Conservation (phyloP, 2,329 filamentous ascomycete species). For the Colletotrichum echinochloae region DNA sequence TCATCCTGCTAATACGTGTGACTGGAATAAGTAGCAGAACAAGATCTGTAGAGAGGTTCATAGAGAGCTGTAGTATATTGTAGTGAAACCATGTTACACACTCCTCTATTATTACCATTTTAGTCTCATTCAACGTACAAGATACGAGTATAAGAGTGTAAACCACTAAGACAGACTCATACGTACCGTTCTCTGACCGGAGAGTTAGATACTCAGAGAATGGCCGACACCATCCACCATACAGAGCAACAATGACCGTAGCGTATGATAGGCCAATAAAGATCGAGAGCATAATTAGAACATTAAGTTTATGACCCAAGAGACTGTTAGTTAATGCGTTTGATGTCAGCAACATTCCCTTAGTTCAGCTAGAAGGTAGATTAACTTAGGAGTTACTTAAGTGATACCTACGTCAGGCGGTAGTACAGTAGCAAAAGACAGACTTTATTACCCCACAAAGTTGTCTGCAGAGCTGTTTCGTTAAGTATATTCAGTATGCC, state of each 20-base stretch:
- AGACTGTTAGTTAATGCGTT: background rate
- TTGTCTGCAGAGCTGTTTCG: background rate
- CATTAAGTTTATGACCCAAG: background rate
- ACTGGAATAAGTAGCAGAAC: background rate
- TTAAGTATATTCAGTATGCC: background rate
- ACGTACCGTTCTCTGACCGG: background rate
- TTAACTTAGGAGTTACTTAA: too few relatives aligned
- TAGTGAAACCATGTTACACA: background rate
- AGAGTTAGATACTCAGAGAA: background rate
- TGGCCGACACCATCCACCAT: background rate
- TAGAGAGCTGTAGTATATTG: background rate
- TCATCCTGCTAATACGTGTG: background rate
- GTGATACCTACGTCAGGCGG: background rate
- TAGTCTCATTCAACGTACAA: background rate
- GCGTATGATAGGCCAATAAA: background rate
- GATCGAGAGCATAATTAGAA: background rate
- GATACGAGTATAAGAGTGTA: too few relatives aligned
- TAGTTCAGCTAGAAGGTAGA: too few relatives aligned
- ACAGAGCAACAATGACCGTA: background rate
- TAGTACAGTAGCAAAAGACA: background rate
- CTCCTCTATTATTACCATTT: background rate
- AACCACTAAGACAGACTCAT: accelerated
- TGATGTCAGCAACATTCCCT: background rate
- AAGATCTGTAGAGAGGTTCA: background rate
- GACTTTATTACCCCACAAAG: background rate